Conservation (phyloP, 2,329 filamentous ascomycete species). For the Raffaelea deltoideospora region DNA sequence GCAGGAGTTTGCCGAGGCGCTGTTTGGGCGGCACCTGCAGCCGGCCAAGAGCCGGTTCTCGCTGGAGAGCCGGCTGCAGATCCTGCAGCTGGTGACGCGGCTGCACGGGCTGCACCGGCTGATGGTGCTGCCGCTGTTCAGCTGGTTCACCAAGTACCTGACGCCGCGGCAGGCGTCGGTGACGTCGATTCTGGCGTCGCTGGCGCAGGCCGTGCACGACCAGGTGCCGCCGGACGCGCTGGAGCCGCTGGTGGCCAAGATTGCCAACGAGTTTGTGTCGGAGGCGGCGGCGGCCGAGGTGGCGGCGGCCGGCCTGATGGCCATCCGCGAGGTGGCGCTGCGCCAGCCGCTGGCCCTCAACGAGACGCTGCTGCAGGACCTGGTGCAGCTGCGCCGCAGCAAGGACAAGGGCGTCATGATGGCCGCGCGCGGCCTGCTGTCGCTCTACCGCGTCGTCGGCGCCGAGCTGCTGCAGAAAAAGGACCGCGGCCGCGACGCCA, state of each 20-base stretch:
- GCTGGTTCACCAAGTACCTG: slow-evolving; percentile 87
- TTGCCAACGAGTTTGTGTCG: slow-evolving; percentile 95
- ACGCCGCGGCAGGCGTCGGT: slow-evolving; percentile 74
- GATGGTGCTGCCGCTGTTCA: slow-evolving; percentile 80
- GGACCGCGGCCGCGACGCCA: slow-evolving; percentile 81
- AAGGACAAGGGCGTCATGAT: slow-evolving; percentile 99
- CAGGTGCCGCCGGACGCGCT: slow-evolving; percentile 85
- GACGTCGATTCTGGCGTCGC: slow-evolving; percentile 80
- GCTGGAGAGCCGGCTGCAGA: slow-evolving; percentile 65
- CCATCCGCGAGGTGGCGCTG: slow-evolving; percentile 85
- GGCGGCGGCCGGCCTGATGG: slow-evolving; percentile 74
- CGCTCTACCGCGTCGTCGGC: slow-evolving; percentile 80
- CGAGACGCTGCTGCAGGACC: slow-evolving; percentile 85
- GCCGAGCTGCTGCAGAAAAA: slow-evolving; percentile 79
- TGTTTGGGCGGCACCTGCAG: slow-evolving; percentile 86
- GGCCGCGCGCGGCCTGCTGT: slow-evolving; percentile 84
- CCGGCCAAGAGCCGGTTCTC: slow-evolving; percentile 73
- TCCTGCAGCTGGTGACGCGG: slow-evolving; percentile 72
- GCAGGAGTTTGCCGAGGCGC: slow-evolving; percentile 77
- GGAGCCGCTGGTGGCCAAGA: slow-evolving; percentile 83
- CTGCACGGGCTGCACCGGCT: slow-evolving; percentile 88
- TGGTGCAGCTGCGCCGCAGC: slow-evolving; percentile 90
- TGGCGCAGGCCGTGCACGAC: slow-evolving; percentile 83
- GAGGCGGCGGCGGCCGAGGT: slow-evolving; percentile 87
- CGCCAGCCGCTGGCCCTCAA: slow-evolving; percentile 93